Base-by-base conservation (phyloP, 495 filamentous ascomycete species). In the Paragyromitra xinjiangensis region DNA sequence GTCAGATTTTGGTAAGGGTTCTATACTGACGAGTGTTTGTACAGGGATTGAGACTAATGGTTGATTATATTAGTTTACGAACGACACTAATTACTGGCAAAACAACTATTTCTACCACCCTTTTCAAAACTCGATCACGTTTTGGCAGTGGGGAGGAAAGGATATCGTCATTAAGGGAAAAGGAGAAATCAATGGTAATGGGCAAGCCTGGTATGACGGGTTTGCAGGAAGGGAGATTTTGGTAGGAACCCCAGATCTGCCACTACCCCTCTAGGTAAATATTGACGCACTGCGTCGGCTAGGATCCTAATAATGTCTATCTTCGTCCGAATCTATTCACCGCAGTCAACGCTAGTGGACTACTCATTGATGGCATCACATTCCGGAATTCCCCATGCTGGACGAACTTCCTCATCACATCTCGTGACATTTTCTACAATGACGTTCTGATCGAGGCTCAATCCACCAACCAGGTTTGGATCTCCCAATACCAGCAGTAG, bases 91-190 rank as follows among this genome's bases (percentile, higher is more conserved):
- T 14, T 90, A 87, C 82, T 90, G 88, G 88, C 88, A 89, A 82
- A 84, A 80, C 16, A 87, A 89, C 77, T 83, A 88, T 76, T 90
- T 88, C 82, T 85, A 82, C 68, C 87, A 89, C 70, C 83, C 85
- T 14, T 90, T 89, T 84, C 88, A 89, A 70, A 88, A 89, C 78
- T 88, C 86, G 9, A 87, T 89, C 63, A 86, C 87, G n/a, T 89
- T 89, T 78, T 90, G 87, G 88, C 84, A 87, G 48, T 89, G 87
- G 87, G 88, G 88, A 65, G 88, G 88, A 6, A 83, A 86, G 63
- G 84, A 89, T 78, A 86, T 90, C 80, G 86, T 86, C 69, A 88
- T 90, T 75, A 88, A 85, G 58, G 88, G 88, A 24, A 78, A 80
- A 2, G 88, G 88, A 6, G 82, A 85, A 16, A 66, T 89, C 44